Conservation (phyloP, 345 rosid species). For the Brassica nigra region DNA sequence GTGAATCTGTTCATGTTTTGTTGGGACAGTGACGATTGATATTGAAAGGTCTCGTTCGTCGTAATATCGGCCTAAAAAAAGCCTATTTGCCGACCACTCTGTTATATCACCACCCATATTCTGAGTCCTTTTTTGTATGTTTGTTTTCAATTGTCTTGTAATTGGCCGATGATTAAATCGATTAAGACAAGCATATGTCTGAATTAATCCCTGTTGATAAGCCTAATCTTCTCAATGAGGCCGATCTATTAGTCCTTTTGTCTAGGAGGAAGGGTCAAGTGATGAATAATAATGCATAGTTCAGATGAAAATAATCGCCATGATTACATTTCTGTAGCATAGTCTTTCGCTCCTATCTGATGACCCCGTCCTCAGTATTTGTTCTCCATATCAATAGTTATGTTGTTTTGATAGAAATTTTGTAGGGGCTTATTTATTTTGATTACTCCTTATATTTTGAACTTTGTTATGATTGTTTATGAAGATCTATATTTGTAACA, state of each 20-base stretch:
- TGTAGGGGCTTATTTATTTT: too few species aligned
- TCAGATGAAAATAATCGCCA: slow-evolving; percentile 60
- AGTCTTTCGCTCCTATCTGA: slow-evolving; percentile 99
- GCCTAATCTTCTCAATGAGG: slow-evolving; percentile 91
- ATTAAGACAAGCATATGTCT: slow-evolving; percentile 88
- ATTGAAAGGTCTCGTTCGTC: slow-evolving; percentile 27
- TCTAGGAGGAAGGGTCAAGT: slow-evolving; percentile 35
- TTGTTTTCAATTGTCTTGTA: not conserved
- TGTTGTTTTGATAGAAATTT: too few species aligned
- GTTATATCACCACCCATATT: slow-evolving; percentile 29
- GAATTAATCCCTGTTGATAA: slow-evolving; percentile 56
- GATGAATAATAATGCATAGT: slow-evolving; percentile 87
- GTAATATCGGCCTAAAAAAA: not conserved
- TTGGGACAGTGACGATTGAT: slow-evolving; percentile 23
- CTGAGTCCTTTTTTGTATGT: not conserved
- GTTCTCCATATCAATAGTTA: too few species aligned
- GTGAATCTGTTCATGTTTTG: too few species aligned
- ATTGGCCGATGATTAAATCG: slow-evolving; percentile 72
- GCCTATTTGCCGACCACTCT: slow-evolving; percentile 19
- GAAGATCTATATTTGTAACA: too few species aligned
- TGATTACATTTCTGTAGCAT: slow-evolving; percentile 46
- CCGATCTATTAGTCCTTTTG: not conserved
- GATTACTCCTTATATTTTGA: too few species aligned
- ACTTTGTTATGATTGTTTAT: too few species aligned
- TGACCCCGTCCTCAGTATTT: slow-evolving; percentile 41